A percentile compares a stretch with the other conserved stretches of the same genome.
These are phyloP conservation scores for Penicillium sp. DNA, from an alignment of 2,329 filamentous ascomycete species.

Conservation along the genomic window DNA sequence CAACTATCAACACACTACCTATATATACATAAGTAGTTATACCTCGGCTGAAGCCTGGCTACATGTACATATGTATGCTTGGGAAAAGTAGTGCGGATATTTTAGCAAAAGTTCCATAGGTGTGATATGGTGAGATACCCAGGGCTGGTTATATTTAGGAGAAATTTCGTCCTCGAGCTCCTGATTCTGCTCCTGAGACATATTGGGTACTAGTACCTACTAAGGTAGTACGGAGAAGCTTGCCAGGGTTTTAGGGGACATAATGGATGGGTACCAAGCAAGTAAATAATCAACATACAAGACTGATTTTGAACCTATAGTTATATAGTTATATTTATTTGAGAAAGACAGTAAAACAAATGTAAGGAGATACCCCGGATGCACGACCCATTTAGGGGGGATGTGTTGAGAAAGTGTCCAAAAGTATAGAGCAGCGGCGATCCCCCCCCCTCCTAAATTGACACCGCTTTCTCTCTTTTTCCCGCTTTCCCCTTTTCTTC, in stretches of 20 bases:
- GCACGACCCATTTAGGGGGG: conserved; percentile 4
- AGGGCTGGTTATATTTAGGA: neutral
- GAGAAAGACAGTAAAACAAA: neutral
- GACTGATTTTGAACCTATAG: neutral
- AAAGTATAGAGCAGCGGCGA: conserved; percentile 20
- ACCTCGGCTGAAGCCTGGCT: neutral
- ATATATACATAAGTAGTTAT: no score
- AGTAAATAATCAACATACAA: neutral
- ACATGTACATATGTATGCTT: no score
- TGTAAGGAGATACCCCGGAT: conserved; percentile 8
- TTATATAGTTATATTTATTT: neutral
- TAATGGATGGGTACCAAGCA: neutral
- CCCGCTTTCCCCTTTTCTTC: conserved; percentile 24
- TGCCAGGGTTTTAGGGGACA: no score
- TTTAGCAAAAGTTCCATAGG: neutral
- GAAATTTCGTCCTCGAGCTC: neutral
- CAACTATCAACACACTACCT: neutral
- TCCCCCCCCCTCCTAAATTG: conserved; percentile 24
- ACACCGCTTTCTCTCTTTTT: conserved; percentile 28
- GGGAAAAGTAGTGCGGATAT: neutral
- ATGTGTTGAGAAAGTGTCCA: neutral
- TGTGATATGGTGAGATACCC: neutral
- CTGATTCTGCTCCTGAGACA: neutral
- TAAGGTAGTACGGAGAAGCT: neutral
- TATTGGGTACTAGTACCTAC: neutral